phyloP scores from a whole-genome alignment of 345 rosid species.

The Camelina sativa region DNA sequence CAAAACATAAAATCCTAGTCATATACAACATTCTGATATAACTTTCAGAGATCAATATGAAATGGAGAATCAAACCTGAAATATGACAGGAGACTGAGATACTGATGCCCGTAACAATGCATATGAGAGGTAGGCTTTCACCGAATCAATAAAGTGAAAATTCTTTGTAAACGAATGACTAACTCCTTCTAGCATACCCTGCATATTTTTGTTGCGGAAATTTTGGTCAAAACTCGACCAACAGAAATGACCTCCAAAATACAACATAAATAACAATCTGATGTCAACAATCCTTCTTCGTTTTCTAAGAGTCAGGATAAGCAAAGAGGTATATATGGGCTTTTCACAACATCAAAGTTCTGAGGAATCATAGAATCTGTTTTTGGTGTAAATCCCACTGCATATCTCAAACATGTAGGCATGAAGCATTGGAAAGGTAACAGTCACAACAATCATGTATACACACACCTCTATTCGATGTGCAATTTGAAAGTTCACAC shows the following conservation, averaged over 20 bases:
- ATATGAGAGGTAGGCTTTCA: slow-evolving; percentile 96
- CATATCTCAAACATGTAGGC: slow-evolving; percentile 22
- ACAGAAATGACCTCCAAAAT: slow-evolving; percentile 21
- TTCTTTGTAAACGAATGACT: slow-evolving; percentile 90
- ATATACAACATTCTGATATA: slow-evolving; percentile 41
- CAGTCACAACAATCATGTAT: slow-evolving; percentile 12
- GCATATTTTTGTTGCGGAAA: slow-evolving; percentile 42
- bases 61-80: slow-evolving; percentile 70
- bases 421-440: slow-evolving; percentile 26
- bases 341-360: slow-evolving; percentile 22
- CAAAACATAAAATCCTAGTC: slow-evolving; percentile 44
- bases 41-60: slow-evolving; percentile 23
- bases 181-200: slow-evolving; percentile 96
- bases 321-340: slow-evolving; percentile 11
- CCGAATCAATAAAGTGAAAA: slow-evolving; percentile 96
- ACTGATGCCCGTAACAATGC: slow-evolving; percentile 96
- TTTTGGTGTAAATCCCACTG: slow-evolving; percentile 30
- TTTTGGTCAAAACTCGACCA: slow-evolving; percentile 30
- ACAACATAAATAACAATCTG: slow-evolving; percentile 19
- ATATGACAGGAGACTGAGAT: slow-evolving; percentile 83
- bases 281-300: slow-evolving; percentile 6
- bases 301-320: slow-evolving; percentile 20
- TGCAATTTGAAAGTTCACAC: slow-evolving; percentile 1
- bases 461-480: slow-evolving; percentile 13
- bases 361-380: slow-evolving; percentile 18